Percentiles rank a stretch among this genome's conserved stretches.
Evolutionary conservation across 345 rosid species (phyloP).

Genomic region (Balakata baccata): DNA sequence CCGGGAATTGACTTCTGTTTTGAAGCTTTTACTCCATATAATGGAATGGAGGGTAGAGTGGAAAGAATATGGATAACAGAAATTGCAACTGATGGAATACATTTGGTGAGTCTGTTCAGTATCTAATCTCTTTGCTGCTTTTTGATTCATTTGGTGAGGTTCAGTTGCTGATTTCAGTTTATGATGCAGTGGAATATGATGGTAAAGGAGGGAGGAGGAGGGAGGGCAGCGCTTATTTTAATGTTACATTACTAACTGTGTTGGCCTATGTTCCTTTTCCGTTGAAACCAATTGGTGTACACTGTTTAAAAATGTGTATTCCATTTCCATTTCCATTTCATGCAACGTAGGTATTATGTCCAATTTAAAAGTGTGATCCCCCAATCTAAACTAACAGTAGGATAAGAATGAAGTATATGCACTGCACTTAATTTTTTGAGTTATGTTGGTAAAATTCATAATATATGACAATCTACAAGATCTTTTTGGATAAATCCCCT

Average conservation of each 20-base stretch:
- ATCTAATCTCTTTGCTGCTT: neutral
- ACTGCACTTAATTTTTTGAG: no score
- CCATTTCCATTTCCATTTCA: neutral
- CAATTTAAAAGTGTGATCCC: neutral
- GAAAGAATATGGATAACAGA: constrained; percentile 98
- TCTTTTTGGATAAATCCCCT: neutral
- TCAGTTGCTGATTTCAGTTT: neutral
- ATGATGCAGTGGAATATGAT: neutral
- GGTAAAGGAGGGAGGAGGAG: neutral
- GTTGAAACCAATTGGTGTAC: neutral
- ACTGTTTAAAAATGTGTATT: neutral
- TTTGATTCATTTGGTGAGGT: neutral
- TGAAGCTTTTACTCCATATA: constrained; percentile 83
- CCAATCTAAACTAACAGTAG: no score
- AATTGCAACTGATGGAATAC: constrained; percentile 77
- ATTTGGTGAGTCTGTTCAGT: constrained; percentile 50
- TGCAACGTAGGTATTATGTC: neutral
- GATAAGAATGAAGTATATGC: no score
- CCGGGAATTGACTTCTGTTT: constrained; percentile 79
- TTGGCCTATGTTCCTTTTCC: neutral
- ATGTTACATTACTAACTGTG: neutral
- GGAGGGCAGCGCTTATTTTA: no score
- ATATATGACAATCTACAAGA: neutral
- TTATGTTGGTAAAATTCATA: no score
- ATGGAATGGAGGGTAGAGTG: constrained; percentile 71